phyloP scores from a whole-genome alignment of 2,329 filamentous ascomycete genomes.

The Thyridium curvatum region DNA sequence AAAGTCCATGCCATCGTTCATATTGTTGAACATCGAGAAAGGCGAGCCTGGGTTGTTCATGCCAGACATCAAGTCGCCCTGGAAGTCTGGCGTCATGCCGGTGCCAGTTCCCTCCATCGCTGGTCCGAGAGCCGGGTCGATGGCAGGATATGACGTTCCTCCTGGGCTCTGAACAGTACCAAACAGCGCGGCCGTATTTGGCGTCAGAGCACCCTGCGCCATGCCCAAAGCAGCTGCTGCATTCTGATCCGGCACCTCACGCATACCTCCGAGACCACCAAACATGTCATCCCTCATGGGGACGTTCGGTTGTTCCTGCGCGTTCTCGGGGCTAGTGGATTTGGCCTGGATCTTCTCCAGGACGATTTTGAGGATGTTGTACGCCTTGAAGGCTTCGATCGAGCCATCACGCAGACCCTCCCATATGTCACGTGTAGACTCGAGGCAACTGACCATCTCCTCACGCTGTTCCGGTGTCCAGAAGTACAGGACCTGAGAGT shows the following conservation, averaged over 20 bases:
- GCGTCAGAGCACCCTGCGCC: constrained; percentile 29
- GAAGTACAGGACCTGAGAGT: constrained; percentile 39
- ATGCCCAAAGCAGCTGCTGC: constrained; percentile 19
- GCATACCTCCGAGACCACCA: background rate
- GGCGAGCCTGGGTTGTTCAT: constrained; percentile 34
- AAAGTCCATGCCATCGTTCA: constrained; percentile 37
- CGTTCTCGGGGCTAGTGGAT: constrained; percentile 4
- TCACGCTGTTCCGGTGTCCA: constrained; percentile 56
- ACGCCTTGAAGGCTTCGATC: constrained; percentile 87
- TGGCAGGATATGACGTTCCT: constrained; percentile 33
- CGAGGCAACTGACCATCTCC: constrained; percentile 71
- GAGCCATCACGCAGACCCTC: constrained; percentile 68
- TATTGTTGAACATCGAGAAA: constrained; percentile 45
- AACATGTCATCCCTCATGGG: constrained; percentile 17
- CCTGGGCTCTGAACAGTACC: constrained; percentile 27
- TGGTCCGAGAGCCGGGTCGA: constrained; percentile 32
- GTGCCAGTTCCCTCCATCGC: constrained; percentile 14
- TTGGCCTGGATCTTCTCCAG: constrained; percentile 65
- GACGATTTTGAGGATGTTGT: constrained; percentile 75
- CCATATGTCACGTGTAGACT: constrained; percentile 74
- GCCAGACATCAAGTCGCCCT: constrained; percentile 21
- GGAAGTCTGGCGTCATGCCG: constrained; percentile 29
- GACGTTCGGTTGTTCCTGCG: constrained; percentile 7
- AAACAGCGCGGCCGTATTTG: constrained; percentile 18
- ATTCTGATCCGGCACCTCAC: too few relatives aligned